Conservation (phyloP, 129 eudicot genomes). For the Arctium lappa region DNA sequence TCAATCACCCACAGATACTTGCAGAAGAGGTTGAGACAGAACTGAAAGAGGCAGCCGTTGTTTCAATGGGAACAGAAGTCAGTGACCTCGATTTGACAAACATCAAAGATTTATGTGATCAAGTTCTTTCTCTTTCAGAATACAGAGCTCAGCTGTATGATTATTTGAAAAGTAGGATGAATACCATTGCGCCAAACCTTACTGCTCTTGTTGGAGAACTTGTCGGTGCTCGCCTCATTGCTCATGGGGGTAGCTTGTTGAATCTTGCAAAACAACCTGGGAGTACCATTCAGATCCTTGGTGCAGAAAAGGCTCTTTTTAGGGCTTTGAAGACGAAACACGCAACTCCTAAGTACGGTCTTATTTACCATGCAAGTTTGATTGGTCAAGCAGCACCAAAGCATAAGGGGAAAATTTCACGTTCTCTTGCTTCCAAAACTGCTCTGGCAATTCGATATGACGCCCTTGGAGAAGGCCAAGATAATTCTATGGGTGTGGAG, state of each 20-base stretch:
- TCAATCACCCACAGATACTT: conserved; percentile 32
- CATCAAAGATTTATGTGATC: conserved; percentile 56
- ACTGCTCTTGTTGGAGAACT: conserved; percentile 65
- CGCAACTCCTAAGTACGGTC: conserved; percentile 57
- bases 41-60: conserved; percentile 53
- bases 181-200: conserved; percentile 58
- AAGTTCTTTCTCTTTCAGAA: conserved; percentile 56
- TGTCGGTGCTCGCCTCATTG: conserved; percentile 62
- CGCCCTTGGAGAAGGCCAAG: conserved; percentile 55
- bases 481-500: conserved; percentile 59
- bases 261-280: conserved; percentile 63
- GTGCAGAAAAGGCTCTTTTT: conserved; percentile 62
- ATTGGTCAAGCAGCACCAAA: conserved; percentile 73
- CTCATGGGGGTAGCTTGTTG: conserved; percentile 56
- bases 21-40: conserved; percentile 57
- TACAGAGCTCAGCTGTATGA: conserved; percentile 59
- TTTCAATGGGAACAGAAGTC: conserved; percentile 75
- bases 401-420: conserved; percentile 65
- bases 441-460: conserved; percentile 54
- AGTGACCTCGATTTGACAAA: conserved; percentile 53
- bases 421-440: conserved; percentile 54
- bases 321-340: conserved; percentile 57
- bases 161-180: conserved; percentile 57
- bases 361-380: conserved; percentile 53
- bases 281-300: conserved; percentile 52